A percentile compares a stretch with the other conserved stretches of the same genome.
Evolutionary conservation across 2,329 filamentous ascomycete species (phyloP).

Genomic region (Fusarium succisae): DNA sequence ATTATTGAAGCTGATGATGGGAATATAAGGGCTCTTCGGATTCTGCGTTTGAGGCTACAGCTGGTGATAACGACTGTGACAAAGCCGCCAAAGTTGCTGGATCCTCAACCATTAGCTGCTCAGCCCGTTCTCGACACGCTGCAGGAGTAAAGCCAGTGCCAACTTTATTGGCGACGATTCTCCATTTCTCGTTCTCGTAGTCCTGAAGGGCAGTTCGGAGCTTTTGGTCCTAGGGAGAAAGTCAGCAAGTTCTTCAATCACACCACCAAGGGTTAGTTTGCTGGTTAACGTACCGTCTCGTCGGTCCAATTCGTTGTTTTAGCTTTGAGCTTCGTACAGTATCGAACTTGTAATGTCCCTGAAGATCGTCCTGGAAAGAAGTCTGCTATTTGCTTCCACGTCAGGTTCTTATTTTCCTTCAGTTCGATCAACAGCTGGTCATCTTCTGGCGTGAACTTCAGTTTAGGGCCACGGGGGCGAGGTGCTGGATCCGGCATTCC

Average conservation of each 20-base stretch:
- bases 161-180: slow-evolving; percentile 89
- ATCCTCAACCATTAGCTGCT: slow-evolving; percentile 64
- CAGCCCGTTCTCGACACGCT: slow-evolving; percentile 84
- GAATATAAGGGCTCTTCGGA: slow-evolving; percentile 40
- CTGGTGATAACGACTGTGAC: slow-evolving; percentile 63
- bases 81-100: slow-evolving; percentile 56
- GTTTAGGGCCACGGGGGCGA: slow-evolving; percentile 84
- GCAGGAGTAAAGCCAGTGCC: slow-evolving; percentile 88
- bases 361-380: slow-evolving; percentile 93
- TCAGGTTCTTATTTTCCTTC: slow-evolving; percentile 93
- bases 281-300: slow-evolving; percentile 76
- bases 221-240: slow-evolving; percentile 72
- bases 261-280: background rate
- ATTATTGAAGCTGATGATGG: slow-evolving; percentile 66
- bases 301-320: slow-evolving; percentile 95
- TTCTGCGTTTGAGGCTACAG: slow-evolving; percentile 45
- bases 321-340: slow-evolving; percentile 93
- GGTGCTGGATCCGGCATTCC: slow-evolving; percentile 89
- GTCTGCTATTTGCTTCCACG: slow-evolving; percentile 97
- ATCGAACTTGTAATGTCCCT: slow-evolving; percentile 90
- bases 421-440: slow-evolving; percentile 87
- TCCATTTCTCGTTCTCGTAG: slow-evolving; percentile 93
- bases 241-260: slow-evolving; percentile 8
- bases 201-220: slow-evolving; percentile 80
- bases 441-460: slow-evolving; percentile 94